Conservation (phyloP, 306 rosid genomes). For the Luffa acutangula region DNA sequence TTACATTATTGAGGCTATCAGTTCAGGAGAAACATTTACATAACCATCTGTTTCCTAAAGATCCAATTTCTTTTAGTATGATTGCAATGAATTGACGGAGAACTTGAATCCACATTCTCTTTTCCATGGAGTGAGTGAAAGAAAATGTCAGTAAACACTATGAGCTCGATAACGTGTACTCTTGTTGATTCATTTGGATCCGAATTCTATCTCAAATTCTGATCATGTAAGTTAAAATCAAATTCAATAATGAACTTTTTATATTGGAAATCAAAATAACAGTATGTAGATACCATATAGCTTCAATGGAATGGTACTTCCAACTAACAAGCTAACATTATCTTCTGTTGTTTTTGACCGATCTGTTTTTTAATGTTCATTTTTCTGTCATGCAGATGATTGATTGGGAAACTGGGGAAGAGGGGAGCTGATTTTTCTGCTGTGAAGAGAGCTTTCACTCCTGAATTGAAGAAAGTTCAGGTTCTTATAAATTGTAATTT, state of each 20-base stretch:
- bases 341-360: not conserved
- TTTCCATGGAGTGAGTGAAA: not conserved
- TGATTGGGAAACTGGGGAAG: constrained; percentile 54
- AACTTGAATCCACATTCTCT: not conserved
- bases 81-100: not conserved
- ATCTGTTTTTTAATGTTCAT: not conserved
- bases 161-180: not conserved
- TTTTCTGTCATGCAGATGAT: constrained; percentile 15
- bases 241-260: not conserved
- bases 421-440: constrained; percentile 29
- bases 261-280: not conserved
- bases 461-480: constrained; percentile 49
- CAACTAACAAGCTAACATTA: not conserved
- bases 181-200: constrained; percentile 1
- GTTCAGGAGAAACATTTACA: not conserved
- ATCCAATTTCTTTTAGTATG: not conserved
- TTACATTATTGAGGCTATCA: not conserved
- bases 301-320: not conserved
- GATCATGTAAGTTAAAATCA: not conserved
- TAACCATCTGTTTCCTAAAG: not conserved
- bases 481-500: constrained; percentile 15
- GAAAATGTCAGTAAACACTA: not conserved
- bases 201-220: not conserved
- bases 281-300: too few relatives aligned
- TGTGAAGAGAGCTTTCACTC: constrained; percentile 34